Base-by-base conservation (phyloP, 2,329 filamentous ascomycete genomes). In the Fusarium illudens region DNA sequence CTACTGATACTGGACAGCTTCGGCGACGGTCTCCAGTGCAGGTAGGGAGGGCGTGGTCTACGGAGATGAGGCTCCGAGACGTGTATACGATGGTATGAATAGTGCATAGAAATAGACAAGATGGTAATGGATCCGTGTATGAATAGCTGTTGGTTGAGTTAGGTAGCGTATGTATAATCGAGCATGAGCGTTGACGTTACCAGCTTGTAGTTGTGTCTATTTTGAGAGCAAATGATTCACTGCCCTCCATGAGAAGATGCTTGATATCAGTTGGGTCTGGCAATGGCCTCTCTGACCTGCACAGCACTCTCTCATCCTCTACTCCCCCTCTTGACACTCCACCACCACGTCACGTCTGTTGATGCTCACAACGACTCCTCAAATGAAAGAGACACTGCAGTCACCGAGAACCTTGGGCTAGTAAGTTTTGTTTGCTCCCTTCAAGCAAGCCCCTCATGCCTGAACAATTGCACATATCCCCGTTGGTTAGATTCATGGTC, bases 81-180 rank as follows among this genome's bases (percentile, higher is more conserved):
- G 62, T 70, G 62, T 70, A 69, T 60, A 73, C 59, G 54, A 68
- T 64, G 60, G 37, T 37, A 68, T 58, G 59, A 65, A 60, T 58
- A 56, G 48, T 36, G 58, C 51, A 71, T 72, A 73, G 65, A 72
- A 60, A 73, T 73, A 73, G 71, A 73, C 32, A 42, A 57, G 59
- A 55, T 62, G 30, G 8, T 37, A 54, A 27, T 46, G 42, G 46
- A n/a, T 52, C 61, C n/a, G 29, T 50, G 30, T 33, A 22, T 27
- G 48, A 33, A n/a, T 50, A 33, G 48, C 34, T n/a, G 9, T 13
- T 34, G 19, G 12, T n/a, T n/a, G 30, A 22, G 29, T 34, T 34
- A 15, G 12, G 32, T 50, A 33, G 19, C 19, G 30, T 33, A 22
- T 32, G 19, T 25, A 22, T 3, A 34, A 15, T 22, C 2, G 19